Evolutionary conservation across 2,329 filamentous ascomycete species (phyloP).

Genomic region (Sporothrix brasiliensis): DNA sequence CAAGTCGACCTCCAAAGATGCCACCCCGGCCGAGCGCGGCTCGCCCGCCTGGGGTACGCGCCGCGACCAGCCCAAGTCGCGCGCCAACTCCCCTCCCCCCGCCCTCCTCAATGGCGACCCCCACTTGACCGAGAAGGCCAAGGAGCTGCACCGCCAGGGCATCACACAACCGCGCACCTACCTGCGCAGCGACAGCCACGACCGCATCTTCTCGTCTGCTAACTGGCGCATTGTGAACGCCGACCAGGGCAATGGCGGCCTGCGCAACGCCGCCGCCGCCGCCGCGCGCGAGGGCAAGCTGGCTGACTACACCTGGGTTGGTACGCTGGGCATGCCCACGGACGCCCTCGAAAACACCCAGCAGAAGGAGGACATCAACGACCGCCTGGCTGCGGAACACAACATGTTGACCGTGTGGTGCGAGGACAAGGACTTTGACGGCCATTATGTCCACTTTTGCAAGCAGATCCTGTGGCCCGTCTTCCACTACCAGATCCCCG

Average conservation of each 20-base stretch:
- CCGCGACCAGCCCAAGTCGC: slow-evolving; percentile 76
- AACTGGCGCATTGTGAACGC: slow-evolving; percentile 82
- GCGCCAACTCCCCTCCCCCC: slow-evolving; percentile 71
- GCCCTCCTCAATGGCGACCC: slow-evolving; percentile 72
- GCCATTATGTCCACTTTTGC: slow-evolving; percentile 94
- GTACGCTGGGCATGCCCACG: slow-evolving; percentile 90
- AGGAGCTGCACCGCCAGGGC: slow-evolving; percentile 60
- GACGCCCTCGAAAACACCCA: slow-evolving; percentile 75
- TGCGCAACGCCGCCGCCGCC: slow-evolving; percentile 84
- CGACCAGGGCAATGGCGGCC: slow-evolving; percentile 88
- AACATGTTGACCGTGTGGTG: slow-evolving; percentile 83
- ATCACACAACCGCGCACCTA: slow-evolving; percentile 56
- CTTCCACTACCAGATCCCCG: slow-evolving; percentile 96
- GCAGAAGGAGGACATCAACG: slow-evolving; percentile 80
- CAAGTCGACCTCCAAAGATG: neutral
- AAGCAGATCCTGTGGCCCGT: slow-evolving; percentile 98
- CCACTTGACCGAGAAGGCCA: slow-evolving; percentile 58
- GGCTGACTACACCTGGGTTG: slow-evolving; percentile 83
- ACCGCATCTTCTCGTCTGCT: slow-evolving; percentile 72
- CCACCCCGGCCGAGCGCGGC: slow-evolving; percentile 71
- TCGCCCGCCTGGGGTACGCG: slow-evolving; percentile 76
- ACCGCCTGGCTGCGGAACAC: slow-evolving; percentile 77
- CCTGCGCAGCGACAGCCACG: slow-evolving; percentile 64
- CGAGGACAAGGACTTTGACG: slow-evolving; percentile 89
- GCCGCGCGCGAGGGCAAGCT: slow-evolving; percentile 70